Base-by-base conservation (phyloP, 805 yeast genomes). In the Barnettozyma siamensis region DNA sequence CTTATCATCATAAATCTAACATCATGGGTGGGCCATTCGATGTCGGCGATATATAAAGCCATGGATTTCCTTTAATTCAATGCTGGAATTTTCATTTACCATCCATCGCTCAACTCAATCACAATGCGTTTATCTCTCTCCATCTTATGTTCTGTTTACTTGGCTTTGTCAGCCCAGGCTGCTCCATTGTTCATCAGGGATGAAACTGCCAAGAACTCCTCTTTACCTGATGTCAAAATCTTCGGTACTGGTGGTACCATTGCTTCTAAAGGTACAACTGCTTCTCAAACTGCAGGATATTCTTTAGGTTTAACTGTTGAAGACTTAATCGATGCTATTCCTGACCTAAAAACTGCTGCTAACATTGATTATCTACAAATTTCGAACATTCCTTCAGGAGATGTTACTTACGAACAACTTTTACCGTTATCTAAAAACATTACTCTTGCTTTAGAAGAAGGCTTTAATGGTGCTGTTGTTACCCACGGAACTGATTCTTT, bases 401-500 rank as follows among this genome's bases (percentile, higher is more conserved):
- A 76, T 44, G 66, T 79, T 24, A 69, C 73, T 31, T 69, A 73
- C 35, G 49, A 52, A 1, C 71, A 75, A 32, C 60, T 79, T 41
- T 51, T 69, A 40, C 60, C 63, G 35, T 66, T 79, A 36, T 69
- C 75, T 45, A 57, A 63, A 33, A 71, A 72, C 42, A 66, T 79
- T 16, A 58, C 69, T 11, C 65, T 65, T 19, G 71, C 73, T 26
- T 54, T 77, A 29, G 64, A 59, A 3, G 58, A 48, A 31, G 57
- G 55, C n/a, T 74, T 66, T 47, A 78, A 76, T 50, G 84, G 83
- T 32, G 70, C 78, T 16, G 84, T 79, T 33, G 73, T 79, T 30
- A 79, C 84, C 1, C 86, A 79, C 56, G 86, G 86, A n/a, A 79
- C 86, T 8, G 86, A 79, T 51, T 75, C 84, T 2, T 66, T 78